Base-by-base conservation (phyloP, 129 eudicot genomes). In the Flaveria bidentis region DNA sequence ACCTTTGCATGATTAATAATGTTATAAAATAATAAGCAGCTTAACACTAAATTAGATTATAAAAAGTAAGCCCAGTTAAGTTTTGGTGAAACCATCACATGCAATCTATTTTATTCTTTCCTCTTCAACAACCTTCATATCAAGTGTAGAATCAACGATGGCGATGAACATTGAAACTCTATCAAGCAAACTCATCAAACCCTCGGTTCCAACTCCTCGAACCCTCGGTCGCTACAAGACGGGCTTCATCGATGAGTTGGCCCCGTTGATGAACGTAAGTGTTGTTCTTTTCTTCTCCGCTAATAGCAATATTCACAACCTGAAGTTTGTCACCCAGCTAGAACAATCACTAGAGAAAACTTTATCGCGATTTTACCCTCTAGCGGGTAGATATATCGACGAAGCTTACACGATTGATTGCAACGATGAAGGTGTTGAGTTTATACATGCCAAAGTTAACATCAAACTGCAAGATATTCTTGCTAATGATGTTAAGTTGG, bases 381-480 rank as follows among this genome's bases (percentile, higher is more conserved):
- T 57, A 9, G 14, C 30, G 12, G 64, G 64, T 20, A 20, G 64
- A 10, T 57, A 57, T 23, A 2, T 57, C 1, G 64, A 57, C 2
- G 64, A 57, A 57, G 1, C 15, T 20, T 11, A 9, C 64, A 57
- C 64, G 0, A 0, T 22, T 57, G 64, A 57, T 57, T 57, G 64
- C 33, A 57, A 57, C 10, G 64, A 57, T 57, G 30, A 57, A 57
- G 64, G 64, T 57, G 64, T 18, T 20, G 64, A 57, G 64, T 57
- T 57, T 57, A 22, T 20, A 18, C 64, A 56, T 22, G 64, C 64
- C 33, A 57, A 57, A 57, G 64, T 57, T 57, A 57, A 57, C 64
- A 57, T 22, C 64, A 57, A 57, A 57, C 33, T 57, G 15, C 64
- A 57, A 22, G 64, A 57, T 53, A 53, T 57, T 57, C 64, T 57